Percentiles rank a stretch among this genome's conserved stretches.
These are phyloP conservation scores for Fistulina hepatica DNA, from an alignment of 1,284 basidiomycete species.

Conservation along the genomic window DNA sequence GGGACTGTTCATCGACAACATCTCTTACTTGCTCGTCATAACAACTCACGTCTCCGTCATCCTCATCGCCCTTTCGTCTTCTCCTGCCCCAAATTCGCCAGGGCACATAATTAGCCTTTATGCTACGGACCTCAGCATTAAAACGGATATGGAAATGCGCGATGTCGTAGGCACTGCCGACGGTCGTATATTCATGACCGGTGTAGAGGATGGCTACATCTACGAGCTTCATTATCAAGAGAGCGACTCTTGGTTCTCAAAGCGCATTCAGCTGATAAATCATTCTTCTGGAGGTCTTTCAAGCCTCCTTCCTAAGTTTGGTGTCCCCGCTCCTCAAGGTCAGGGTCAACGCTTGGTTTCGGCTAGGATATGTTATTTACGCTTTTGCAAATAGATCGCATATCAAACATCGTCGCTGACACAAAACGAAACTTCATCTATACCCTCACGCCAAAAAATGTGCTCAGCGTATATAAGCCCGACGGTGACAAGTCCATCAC, in stretches of 20 bases:
- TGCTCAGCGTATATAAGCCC: conserved; percentile 59
- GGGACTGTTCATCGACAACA: conserved; percentile 88
- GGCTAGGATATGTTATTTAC: neutral
- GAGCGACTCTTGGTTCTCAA: conserved; percentile 89
- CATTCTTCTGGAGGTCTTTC: conserved; percentile 68
- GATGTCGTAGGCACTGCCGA: conserved; percentile 70
- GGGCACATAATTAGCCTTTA: conserved; percentile 75
- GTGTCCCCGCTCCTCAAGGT: conserved; percentile 52
- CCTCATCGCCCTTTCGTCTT: conserved; percentile 74
- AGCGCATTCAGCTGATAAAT: conserved; percentile 72
- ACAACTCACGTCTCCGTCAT: conserved; percentile 79
- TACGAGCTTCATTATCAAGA: conserved; percentile 94
- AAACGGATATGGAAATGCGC: conserved; percentile 76
- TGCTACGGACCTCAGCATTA: conserved; percentile 77
- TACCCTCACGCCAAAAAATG: conserved; percentile 57
- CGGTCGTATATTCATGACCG: conserved; percentile 88
- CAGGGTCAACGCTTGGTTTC: conserved; percentile 7
- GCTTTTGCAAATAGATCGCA: conserved; percentile 41
- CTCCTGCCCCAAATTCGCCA: conserved; percentile 31
- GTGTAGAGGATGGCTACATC: conserved; percentile 76
- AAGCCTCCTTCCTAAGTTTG: conserved; percentile 61
- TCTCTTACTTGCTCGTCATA: conserved; percentile 82
- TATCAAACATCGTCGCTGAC: conserved; percentile 60
- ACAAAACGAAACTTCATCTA: conserved; percentile 60
- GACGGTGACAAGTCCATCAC: conserved; percentile 52